phyloP scores from a whole-genome alignment of 2,329 filamentous ascomycete genomes.

The Ceratocystis ficicola region DNA sequence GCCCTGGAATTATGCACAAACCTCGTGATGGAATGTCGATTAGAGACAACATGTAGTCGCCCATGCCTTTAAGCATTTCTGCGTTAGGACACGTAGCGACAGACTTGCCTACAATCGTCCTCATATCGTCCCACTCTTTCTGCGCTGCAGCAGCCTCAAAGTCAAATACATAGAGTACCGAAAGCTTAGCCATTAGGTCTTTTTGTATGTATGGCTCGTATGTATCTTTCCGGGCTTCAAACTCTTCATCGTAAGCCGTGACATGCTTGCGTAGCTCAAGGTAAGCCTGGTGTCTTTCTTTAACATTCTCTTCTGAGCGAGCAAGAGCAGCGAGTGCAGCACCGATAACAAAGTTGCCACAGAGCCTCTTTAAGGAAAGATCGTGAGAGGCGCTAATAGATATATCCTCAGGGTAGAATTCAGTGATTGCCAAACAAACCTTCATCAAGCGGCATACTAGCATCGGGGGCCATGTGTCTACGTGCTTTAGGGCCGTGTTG shows the following conservation, averaged over 20 bases:
- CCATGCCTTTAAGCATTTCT: constrained; percentile 48
- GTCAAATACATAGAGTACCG: constrained; percentile 60
- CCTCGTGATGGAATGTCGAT: constrained; percentile 41
- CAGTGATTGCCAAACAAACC: constrained; percentile 41
- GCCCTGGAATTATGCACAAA: constrained; percentile 27
- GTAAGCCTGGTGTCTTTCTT: constrained; percentile 49
- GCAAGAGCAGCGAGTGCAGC: constrained; percentile 42
- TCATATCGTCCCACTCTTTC: constrained; percentile 54
- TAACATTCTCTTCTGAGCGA: constrained; percentile 37
- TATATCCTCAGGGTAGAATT: constrained; percentile 39
- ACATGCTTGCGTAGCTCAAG: constrained; percentile 48
- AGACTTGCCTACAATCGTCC: constrained; percentile 45
- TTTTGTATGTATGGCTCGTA: constrained; percentile 22
- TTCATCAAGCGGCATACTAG: constrained; percentile 45
- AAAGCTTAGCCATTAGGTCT: constrained; percentile 50
- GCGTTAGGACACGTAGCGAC: constrained; percentile 33
- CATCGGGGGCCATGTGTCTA: constrained; percentile 41
- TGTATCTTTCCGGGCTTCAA: constrained; percentile 16
- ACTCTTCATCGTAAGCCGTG: constrained; percentile 40
- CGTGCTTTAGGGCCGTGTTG: constrained; percentile 57
- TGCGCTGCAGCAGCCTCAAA: constrained; percentile 63
- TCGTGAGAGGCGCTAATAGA: constrained; percentile 34
- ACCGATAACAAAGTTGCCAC: constrained; percentile 57
- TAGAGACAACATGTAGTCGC: constrained; percentile 47
- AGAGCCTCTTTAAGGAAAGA: constrained; percentile 47